Evolutionary conservation across 169 alveolate genomes (phyloP).

Genomic region (Eimeria acervulina): DNA sequence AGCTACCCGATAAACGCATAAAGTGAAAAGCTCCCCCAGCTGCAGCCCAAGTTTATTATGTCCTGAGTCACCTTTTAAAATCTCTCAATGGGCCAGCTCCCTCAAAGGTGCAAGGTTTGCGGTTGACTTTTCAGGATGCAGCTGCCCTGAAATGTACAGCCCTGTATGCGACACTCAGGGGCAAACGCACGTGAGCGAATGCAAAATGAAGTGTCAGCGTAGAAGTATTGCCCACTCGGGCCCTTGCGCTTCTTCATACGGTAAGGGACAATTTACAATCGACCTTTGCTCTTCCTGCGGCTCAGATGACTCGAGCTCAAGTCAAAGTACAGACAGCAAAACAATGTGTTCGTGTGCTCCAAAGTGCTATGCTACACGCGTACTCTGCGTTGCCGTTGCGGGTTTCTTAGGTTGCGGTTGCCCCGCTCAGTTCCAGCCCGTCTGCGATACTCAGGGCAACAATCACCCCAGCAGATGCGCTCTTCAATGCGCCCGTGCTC

Average conservation of each 20-base stretch:
- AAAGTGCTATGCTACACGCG: background rate
- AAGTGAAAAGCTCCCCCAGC: background rate
- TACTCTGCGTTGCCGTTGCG: background rate
- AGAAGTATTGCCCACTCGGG: conserved; percentile 26
- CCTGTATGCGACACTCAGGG: conserved; percentile 79
- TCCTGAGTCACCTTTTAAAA: background rate
- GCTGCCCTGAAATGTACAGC: conserved; percentile 50
- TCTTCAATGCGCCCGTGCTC: conserved; percentile 27
- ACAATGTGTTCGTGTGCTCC: background rate
- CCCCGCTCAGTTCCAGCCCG: conserved; percentile 2
- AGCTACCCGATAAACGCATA: background rate
- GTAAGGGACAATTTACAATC: background rate
- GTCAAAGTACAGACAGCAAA: background rate
- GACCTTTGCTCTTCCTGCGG: background rate
- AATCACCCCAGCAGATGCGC: conserved; percentile 22
- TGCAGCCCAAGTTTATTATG: background rate
- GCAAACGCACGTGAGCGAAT: conserved; percentile 41
- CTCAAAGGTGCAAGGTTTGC: background rate
- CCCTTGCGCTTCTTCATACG: background rate
- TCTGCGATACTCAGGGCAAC: conserved; percentile 32
- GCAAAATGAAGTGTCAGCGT: conserved; percentile 64
- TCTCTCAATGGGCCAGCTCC: background rate
- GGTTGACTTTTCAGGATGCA: conserved; percentile 58
- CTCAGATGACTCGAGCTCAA: background rate
- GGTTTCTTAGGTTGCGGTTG: conserved; percentile 12